phyloP scores from a whole-genome alignment of 2,329 filamentous ascomycete species.

The Dactylellina sp. region DNA sequence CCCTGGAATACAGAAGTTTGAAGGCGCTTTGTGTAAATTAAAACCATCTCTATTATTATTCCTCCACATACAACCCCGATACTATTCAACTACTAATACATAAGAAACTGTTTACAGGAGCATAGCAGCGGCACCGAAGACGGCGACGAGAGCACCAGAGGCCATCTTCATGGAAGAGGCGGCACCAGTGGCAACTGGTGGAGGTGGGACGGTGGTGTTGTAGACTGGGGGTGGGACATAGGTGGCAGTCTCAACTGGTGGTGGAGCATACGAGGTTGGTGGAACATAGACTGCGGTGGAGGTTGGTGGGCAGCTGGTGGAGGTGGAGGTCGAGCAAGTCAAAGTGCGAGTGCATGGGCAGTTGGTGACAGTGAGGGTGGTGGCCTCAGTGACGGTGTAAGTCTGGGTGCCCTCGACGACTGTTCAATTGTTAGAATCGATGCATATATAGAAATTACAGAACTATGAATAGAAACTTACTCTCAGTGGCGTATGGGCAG shows the following conservation, averaged over 20 bases:
- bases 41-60: slow-evolving; percentile 56
- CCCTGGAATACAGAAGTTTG: slow-evolving; percentile 33
- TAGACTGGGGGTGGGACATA: slow-evolving; percentile 51
- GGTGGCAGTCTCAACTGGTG: slow-evolving; percentile 34
- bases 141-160: slow-evolving; percentile 54
- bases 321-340: slow-evolving; percentile 41
- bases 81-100: slow-evolving; percentile 30
- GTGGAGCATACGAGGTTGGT: slow-evolving; percentile 34
- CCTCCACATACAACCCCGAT: slow-evolving; percentile 20
- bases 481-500: slow-evolving; percentile 30
- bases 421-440: neutral
- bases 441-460: neutral
- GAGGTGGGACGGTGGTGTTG: slow-evolving; percentile 49
- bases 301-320: slow-evolving; percentile 53
- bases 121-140: slow-evolving; percentile 56
- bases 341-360: slow-evolving; percentile 56
- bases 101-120: slow-evolving; percentile 51
- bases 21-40: slow-evolving; percentile 39
- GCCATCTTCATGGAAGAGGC: slow-evolving; percentile 57
- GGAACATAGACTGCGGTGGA: slow-evolving; percentile 39
- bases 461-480: neutral
- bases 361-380: slow-evolving; percentile 53
- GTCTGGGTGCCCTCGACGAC: slow-evolving; percentile 36
- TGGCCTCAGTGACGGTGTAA: slow-evolving; percentile 51
- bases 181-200: slow-evolving; percentile 48